Percentiles rank a stretch among this genome's conserved stretches.
Evolutionary conservation across 2,329 filamentous ascomycete genomes (phyloP).

Genomic region (Ambrosiella xylebori): DNA sequence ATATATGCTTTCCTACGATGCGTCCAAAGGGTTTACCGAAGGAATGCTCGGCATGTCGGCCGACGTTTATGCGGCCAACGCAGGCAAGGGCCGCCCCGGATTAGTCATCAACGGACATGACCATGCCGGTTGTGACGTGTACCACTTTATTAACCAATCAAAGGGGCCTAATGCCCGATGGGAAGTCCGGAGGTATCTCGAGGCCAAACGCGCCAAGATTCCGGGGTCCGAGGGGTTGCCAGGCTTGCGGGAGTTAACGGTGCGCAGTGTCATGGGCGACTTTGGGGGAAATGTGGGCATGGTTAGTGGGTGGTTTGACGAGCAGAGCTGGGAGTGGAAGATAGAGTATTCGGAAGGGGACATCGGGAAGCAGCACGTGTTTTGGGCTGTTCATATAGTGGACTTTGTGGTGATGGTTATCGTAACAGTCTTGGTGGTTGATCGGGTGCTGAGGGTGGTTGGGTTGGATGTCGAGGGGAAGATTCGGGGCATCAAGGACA

Average conservation of each 20-base stretch:
- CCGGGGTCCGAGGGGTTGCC: slow-evolving; percentile 29
- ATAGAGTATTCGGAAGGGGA: slow-evolving; percentile 66
- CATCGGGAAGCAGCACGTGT: slow-evolving; percentile 74
- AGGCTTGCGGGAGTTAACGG: slow-evolving; percentile 72
- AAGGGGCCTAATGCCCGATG: slow-evolving; percentile 29
- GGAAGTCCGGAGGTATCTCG: slow-evolving; percentile 32
- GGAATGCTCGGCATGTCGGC: slow-evolving; percentile 66
- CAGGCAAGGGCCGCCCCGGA: slow-evolving; percentile 52
- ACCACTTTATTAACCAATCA: slow-evolving; percentile 60
- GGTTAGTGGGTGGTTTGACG: slow-evolving; percentile 78
- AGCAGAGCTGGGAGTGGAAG: slow-evolving; percentile 54
- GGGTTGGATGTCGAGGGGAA: slow-evolving; percentile 9
- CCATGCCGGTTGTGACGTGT: slow-evolving; percentile 81
- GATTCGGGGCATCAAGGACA: neutral
- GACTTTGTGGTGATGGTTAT: slow-evolving; percentile 2
- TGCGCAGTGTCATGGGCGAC: slow-evolving; percentile 96
- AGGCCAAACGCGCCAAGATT: slow-evolving; percentile 26
- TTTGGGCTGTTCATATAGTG: slow-evolving; percentile 44
- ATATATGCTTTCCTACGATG: slow-evolving; percentile 64
- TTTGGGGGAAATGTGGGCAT: slow-evolving; percentile 86
- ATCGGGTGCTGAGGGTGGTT: neutral
- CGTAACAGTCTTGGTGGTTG: neutral
- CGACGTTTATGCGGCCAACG: slow-evolving; percentile 36
- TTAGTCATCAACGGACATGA: slow-evolving; percentile 87
- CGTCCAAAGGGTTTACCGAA: slow-evolving; percentile 61